Evolutionary conservation across 2,329 filamentous ascomycete genomes (phyloP), one percentile per base, ranked within the genome.

Genomic region (Ampelomyces quisqualis): DNA sequence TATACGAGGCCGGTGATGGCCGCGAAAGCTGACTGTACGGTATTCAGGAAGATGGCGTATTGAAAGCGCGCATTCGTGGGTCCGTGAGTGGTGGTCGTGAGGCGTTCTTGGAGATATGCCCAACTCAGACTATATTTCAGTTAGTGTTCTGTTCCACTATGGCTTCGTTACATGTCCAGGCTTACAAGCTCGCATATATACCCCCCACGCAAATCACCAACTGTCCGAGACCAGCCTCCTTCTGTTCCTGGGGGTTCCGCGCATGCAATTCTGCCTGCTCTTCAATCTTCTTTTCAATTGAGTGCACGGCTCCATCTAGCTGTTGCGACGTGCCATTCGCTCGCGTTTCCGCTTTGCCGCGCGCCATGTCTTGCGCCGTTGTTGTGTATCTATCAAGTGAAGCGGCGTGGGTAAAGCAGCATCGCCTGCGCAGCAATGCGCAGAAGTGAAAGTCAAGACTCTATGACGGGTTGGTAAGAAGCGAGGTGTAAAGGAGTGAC

Each of bases 41-140:
- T 97, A 72, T 97, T 96, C 58, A 98, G 83, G 68, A 97, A 91
- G 61, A 98, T 84, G 40, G 93, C 87, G 70, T 90, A 96, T 53
- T 86, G 89, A 79, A 95, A 98, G 57, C 88, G 82, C 20, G 74
- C 65, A 15, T 77, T 69, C 4, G 68, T 62, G 9, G 84, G 72
- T 43, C 86, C 86, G 70, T 97, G 93, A 6, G 82, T 78, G 8
- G 90, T 97, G 10, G 93, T 98, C 19, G 93, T 97, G 62, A 98
- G 88, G 60, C 93, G 90, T 71, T 98, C 93, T 77, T 98, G 93
- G 47, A 98, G 85, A 53, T 95, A 84, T 17, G 88, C 93, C 93
- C 93, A 98, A 22, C 90, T 94, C 38, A 98, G 75, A 73, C 91
- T 76, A 45, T n/a, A 7, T 10, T 23, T 4, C 10, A 15, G 44